Evolutionary conservation across 148 eudicot genomes (phyloP), one percentile per base, ranked within the genome.

Genomic region (Silene uniflora): DNA sequence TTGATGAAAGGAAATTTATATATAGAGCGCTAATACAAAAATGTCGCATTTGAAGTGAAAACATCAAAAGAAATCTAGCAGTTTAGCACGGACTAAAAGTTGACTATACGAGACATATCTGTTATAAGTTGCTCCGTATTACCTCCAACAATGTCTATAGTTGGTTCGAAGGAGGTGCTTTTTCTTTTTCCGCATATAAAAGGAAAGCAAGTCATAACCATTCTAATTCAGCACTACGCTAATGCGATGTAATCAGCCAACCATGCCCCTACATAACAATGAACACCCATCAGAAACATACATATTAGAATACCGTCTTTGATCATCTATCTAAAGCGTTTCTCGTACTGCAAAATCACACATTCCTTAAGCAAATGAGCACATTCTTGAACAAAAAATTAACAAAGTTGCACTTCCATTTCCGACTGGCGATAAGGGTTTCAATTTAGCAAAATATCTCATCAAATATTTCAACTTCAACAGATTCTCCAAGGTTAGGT

Each of bases 121-220:
- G 35, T 32, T 32, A 32, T 32, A 2, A 32, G 35, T 32, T 9
- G 21, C 12, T 10, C 19, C 8, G 22, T 21, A 19, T 32, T 74
- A 75, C 74, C 77, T 68, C 75, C 82, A 49, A 70, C 75, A 32
- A 80, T 69, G 66, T 69, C 78, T 54, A 75, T 10, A 75, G 75
- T 54, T 21, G 71, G 61, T 62, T 80, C 71, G 44, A 49, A 73
- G 66, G 60, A 11, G 44, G 69, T 17, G 18, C 11, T 64, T n/a
- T 66, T 22, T 63, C 82, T 69, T 56, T 24, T 54, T 39, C 78
- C 75, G 52, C 82, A 80, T 22, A 14, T 47, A 55, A 69, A 80
- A 12, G 54, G 65, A 52, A 61, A 80, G 66, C 78, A 80, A 70
- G 25, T 32, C 82, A 75, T 79, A 14, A 68, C 73, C 56, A 69